Conservation (phyloP, 176 grass and related monocot species). For the Bothriochloa decipiens region DNA sequence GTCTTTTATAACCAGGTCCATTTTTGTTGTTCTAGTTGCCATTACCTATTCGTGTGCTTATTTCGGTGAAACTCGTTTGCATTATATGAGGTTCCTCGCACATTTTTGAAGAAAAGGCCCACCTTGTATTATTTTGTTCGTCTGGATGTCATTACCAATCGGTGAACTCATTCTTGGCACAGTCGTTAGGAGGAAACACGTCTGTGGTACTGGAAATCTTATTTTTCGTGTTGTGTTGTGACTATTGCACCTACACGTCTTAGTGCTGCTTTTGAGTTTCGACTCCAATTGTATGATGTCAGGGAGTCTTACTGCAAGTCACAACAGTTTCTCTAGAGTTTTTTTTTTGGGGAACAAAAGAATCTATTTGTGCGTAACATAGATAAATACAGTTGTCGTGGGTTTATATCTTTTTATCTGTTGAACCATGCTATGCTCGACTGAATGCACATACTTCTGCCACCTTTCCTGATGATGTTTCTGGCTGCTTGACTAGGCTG, state of each 20-base stretch:
- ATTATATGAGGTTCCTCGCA: neutral
- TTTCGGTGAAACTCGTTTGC: neutral
- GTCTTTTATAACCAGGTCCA: neutral
- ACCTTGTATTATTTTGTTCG: neutral
- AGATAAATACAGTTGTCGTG: neutral
- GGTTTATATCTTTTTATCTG: neutral
- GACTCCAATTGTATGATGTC: neutral
- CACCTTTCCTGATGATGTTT: slow-evolving; percentile 19
- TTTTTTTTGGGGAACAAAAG: neutral
- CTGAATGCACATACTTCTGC: neutral
- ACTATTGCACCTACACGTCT: neutral
- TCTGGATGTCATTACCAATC: neutral
- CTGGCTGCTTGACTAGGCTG: slow-evolving; percentile 58
- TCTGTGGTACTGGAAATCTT: neutral
- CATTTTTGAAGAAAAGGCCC: neutral
- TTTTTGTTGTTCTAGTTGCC: neutral
- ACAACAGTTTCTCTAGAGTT: neutral
- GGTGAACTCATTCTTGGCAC: neutral
- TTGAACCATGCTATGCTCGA: neutral
- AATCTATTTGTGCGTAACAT: neutral
- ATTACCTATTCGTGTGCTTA: neutral
- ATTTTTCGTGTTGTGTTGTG: neutral
- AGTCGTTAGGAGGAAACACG: neutral
- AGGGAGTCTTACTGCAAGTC: neutral
- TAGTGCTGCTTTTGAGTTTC: neutral